Evolutionary conservation across 2,329 filamentous ascomycete species (phyloP), one percentile per base, ranked within the genome.

Genomic region (Plenodomus tracheiphilus): DNA sequence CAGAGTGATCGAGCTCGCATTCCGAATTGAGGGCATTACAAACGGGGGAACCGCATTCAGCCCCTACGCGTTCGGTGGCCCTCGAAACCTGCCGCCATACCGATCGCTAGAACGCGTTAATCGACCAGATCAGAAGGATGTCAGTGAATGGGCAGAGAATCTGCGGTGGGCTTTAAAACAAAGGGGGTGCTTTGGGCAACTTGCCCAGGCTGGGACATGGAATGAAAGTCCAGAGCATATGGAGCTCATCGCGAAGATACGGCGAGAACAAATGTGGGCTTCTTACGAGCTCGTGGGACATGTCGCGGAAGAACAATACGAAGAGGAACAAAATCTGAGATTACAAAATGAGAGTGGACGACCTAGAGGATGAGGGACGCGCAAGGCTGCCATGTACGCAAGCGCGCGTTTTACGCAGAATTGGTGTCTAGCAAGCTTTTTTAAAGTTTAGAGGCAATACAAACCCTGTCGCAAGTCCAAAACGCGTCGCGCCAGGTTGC

Each of bases 221-320:
- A 55, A 58, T 35, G 62, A 68, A 45, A 60, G 64, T 39, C 56
- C 62, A 0, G 50, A 52, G 40, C 63, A 68, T 36, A 59, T 63
- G 58, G 59, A 59, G 16, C 20, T 17, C n/a, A 63, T 68, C 17
- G 47, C 51, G 15, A 18, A 50, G 17, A 42, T 52, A 21, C 49
- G 63, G 7, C 42, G 38, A 3, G 49, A 58, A 41, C 50, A 53
- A 18, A 28, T 43, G 2, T 68, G 63, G 63, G 57, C 58, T 7
- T 64, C 56, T 3, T 53, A 57, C 8, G 56, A 62, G 43, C 47
- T 57, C 28, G 42, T 59, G 2, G 56, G 52, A 39, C 36, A 49
- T 16, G 11, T 58, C 10, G 28, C 9, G 28, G 6, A 32, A 11
- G 28, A 32, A 15, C 28, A 32, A 32, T 32, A 32, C 11, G 28